phyloP scores from a whole-genome alignment of 2,329 filamentous ascomycete genomes.

The Coleophoma eucalyptorum region DNA sequence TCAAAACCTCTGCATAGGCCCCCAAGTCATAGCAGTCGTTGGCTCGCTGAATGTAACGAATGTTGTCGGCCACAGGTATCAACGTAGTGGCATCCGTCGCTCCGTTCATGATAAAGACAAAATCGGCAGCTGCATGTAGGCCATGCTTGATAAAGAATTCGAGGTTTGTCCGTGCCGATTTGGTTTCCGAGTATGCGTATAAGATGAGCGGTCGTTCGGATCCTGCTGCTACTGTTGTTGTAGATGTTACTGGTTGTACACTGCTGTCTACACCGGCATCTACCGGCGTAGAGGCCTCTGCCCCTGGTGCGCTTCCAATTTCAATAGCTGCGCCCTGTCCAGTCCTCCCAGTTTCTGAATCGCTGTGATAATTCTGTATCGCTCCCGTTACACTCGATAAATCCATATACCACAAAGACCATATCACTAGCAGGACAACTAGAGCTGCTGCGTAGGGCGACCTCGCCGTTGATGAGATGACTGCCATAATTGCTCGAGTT shows the following conservation, averaged over 20 bases:
- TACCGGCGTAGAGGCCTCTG: neutral
- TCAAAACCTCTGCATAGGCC: conserved; percentile 20
- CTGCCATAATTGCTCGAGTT: neutral
- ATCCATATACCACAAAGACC: conserved; percentile 4
- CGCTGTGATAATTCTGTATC: neutral
- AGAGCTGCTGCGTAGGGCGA: conserved; percentile 1
- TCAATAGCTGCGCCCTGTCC: neutral
- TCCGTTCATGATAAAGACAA: conserved; percentile 25
- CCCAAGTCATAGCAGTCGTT: conserved; percentile 26
- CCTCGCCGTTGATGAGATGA: neutral
- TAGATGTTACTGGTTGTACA: neutral
- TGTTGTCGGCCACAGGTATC: conserved; percentile 17
- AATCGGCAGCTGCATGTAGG: conserved; percentile 23
- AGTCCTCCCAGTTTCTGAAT: neutral
- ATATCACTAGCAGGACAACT: conserved; percentile 3
- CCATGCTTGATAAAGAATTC: conserved; percentile 24
- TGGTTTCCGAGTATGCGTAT: conserved; percentile 23
- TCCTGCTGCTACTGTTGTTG: neutral
- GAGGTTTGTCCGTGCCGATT: conserved; percentile 18
- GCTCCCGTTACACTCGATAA: conserved; percentile 1
- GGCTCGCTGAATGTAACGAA: conserved; percentile 14
- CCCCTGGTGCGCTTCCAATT: neutral
- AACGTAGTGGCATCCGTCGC: conserved; percentile 10
- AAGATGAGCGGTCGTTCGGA: conserved; percentile 18
- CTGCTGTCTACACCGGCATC: neutral